Base-by-base conservation (phyloP, 2,329 filamentous ascomycete species). In the Botrytis porri region DNA sequence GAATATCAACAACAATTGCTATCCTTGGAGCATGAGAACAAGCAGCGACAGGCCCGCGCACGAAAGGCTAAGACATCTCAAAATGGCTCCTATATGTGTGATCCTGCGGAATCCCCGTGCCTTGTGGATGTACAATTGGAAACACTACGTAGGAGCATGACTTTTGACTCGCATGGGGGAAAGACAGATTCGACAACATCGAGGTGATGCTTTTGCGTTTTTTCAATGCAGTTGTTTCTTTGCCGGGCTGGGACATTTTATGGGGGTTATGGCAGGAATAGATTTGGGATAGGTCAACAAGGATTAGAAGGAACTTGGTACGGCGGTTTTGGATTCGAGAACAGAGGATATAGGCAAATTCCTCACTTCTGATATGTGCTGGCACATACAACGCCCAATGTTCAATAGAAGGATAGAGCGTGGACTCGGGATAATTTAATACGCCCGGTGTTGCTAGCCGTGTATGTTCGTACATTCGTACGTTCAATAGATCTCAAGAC, bases 11-110 rank as follows among this genome's bases (percentile, higher is more conserved):
- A 69, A 41, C 35, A 69, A 32, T 57, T 69, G n/a, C 48, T 57
- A 57, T 69, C 18, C 18, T 16, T 69, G 18, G 65, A 69, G 65
- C 48, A 69, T 57, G 65, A 69, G 25, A 69, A 69, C 37, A 69
- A 69, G n/a, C 65, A 41, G 37, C 35, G 65, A 69, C 65, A 69
- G 57, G n/a, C 48, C n/a, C 37, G 37, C 37, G n/a, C 48, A 41
- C 25, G n/a, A 69, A 69, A 57, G 37, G 37, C 48, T 9, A 57
- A 57, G 35, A 25, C n/a, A 20, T 32, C 48, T 4, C 48, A 41
- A 32, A 43, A 69, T 5, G 29, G n/a, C 65, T 57, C 65, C 29
- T 59, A 32, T n/a, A 12, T 69, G n/a, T 57, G 65, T 57, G 65
- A 48, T 32, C 43, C 65, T 22, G 18, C 22, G n/a, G 65, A 32